Conservation (phyloP, 148 eudicot species). For the Gaultheria prostrata region DNA sequence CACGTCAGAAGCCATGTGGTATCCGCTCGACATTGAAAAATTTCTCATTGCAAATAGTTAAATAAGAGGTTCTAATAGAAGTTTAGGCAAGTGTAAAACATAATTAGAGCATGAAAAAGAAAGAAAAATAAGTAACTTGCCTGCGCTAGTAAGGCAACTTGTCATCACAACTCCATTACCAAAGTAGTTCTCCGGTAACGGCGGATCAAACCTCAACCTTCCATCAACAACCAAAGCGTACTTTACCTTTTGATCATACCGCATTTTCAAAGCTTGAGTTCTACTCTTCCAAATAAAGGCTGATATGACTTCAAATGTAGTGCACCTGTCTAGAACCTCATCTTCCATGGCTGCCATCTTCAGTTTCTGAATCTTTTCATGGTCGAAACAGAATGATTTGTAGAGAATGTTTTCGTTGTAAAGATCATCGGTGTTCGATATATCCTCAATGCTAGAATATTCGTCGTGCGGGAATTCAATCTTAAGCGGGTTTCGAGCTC, state of each 20-base stretch:
- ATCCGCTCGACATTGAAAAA: too few relatives aligned
- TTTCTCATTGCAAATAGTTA: background rate
- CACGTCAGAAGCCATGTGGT: too few relatives aligned
- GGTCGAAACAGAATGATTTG: slow-evolving; percentile 33
- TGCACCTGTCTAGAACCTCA: slow-evolving; percentile 28
- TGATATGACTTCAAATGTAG: slow-evolving; percentile 40
- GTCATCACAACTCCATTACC: slow-evolving; percentile 35
- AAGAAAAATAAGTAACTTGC: background rate
- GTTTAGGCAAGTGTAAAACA: background rate
- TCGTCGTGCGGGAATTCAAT: slow-evolving; percentile 31
- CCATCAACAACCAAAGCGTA: slow-evolving; percentile 37
- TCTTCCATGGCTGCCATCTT: slow-evolving; percentile 25
- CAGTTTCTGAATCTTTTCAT: slow-evolving; percentile 31
- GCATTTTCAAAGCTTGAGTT: slow-evolving; percentile 23
- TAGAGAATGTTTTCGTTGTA: slow-evolving; percentile 31
- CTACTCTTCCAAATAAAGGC: slow-evolving; percentile 36
- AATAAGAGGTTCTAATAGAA: background rate
- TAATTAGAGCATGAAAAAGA: background rate
- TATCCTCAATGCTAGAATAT: slow-evolving; percentile 32
- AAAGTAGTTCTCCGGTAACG: slow-evolving; percentile 30
- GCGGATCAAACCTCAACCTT: slow-evolving; percentile 30
- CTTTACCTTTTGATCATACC: slow-evolving; percentile 34
- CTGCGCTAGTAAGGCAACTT: slow-evolving; percentile 22
- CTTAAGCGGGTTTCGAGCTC: slow-evolving; percentile 14
- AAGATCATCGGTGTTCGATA: slow-evolving; percentile 29